These are phyloP conservation scores for Ustilago esculenta DNA, from an alignment of 1,284 basidiomycete genomes.

Conservation along the genomic window DNA sequence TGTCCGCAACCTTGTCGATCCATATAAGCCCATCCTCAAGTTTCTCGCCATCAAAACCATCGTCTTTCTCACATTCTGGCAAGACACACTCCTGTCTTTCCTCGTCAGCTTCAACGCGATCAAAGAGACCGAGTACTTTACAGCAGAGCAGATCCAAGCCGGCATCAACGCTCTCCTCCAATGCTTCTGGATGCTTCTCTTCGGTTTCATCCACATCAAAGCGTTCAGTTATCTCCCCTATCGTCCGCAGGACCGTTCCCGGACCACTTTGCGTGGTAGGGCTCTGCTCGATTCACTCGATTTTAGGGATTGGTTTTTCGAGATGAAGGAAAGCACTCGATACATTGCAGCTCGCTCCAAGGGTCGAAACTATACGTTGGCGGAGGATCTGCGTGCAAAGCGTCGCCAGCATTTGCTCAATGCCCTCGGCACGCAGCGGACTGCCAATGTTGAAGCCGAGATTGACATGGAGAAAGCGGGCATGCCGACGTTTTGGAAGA, in stretches of 20 bases:
- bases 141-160: constrained; percentile 78
- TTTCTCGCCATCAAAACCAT: constrained; percentile 76
- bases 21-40: constrained; percentile 76
- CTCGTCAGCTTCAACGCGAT: constrained; percentile 75
- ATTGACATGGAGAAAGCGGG: constrained; percentile 40
- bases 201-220: constrained; percentile 77
- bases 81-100: constrained; percentile 74
- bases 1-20: constrained; percentile 73
- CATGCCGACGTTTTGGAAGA: constrained; percentile 47
- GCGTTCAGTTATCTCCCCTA: constrained; percentile 80
- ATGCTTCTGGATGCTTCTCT: constrained; percentile 75
- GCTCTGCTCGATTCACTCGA: constrained; percentile 54
- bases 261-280: constrained; percentile 33
- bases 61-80: constrained; percentile 84
- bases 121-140: constrained; percentile 73
- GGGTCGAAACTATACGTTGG: constrained; percentile 44
- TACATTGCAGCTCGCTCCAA: constrained; percentile 47
- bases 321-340: constrained; percentile 51
- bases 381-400: constrained; percentile 52
- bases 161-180: constrained; percentile 77
- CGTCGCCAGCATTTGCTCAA: constrained; percentile 49
- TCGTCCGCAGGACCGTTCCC: constrained; percentile 56
- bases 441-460: constrained; percentile 32
- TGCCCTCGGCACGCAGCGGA: constrained; percentile 46
- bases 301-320: constrained; percentile 57